Conservation (phyloP, 441 rosid species). For the Pelargonium exstipulatum region DNA sequence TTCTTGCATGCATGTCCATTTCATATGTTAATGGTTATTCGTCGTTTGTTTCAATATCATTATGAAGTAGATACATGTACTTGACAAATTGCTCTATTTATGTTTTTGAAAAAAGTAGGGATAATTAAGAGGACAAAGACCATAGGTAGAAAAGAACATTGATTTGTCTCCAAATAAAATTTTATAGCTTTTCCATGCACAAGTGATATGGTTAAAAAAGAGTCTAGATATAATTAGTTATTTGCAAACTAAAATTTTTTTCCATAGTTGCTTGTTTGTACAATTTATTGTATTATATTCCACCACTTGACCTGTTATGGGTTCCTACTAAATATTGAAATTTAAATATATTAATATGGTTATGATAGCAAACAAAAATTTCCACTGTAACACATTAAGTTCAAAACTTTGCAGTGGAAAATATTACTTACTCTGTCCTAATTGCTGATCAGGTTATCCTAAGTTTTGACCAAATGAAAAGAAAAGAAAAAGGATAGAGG, state of each 20-base stretch:
- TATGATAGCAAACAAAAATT: not conserved
- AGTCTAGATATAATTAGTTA: not conserved
- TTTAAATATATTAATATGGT: too few species aligned
- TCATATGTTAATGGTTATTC: not conserved
- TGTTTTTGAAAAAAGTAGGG: not conserved
- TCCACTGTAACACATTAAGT: not conserved
- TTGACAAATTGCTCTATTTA: not conserved
- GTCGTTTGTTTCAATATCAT: not conserved
- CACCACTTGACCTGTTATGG: not conserved
- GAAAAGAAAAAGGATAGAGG: too few species aligned
- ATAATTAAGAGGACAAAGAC: not conserved
- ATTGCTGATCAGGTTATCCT: too few species aligned
- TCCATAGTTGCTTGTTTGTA: not conserved
- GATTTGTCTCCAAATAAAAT: not conserved
- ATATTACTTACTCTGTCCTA: too few species aligned
- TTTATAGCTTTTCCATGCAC: not conserved
- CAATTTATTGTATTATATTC: not conserved
- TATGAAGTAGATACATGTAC: not conserved
- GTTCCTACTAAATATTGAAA: not conserved
- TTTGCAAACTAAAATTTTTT: not conserved
- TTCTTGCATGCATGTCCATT: not conserved
- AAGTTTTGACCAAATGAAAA: too few species aligned
- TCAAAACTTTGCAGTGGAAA: too few species aligned
- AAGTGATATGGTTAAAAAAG: not conserved
- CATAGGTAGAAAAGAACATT: not conserved